Base-by-base conservation (phyloP, 148 eudicot species). In the Dysphania ambrosioides region DNA sequence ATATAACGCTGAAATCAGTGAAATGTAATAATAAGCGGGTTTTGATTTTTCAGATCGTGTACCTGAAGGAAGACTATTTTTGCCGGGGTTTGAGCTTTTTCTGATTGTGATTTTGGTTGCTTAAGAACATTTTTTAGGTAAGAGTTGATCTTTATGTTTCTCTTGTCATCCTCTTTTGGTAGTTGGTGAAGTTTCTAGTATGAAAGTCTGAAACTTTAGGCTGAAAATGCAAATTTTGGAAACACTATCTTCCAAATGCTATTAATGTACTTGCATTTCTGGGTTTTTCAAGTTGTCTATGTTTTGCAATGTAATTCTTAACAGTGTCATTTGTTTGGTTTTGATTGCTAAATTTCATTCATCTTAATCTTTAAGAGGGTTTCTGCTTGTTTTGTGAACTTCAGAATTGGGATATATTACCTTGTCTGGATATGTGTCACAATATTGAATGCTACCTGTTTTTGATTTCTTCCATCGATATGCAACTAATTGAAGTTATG, bases 11-110 rank as follows among this genome's bases (percentile, higher is more conserved):
- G 41, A 27, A 6, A 40, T 42, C 26, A 32, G 16, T 30, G 26
- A 10, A 21, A 29, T 74, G 57, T 53, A 53, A 64, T 74, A 53
- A 61, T 65, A 1, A 34, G 29, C 29, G 61, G 47, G 11, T 66
- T 40, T 57, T 27, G n/a, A 16, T 47, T 18, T 65, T 75, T 57
- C 76, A 75, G 83, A 76, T 55, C 8, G 62, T 66, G 30, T 71
- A 3, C n/a, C n/a, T n/a, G n/a, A n/a, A 70, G 68, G 66, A 69
- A 55, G 67, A 2, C 30, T 77, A 60, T 51, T 73, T 66, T 47
- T 60, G 62, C 53, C 62, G 68, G 51, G 63, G 68, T 72, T 78
- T 64, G 66, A 56, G 51, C 26, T 68, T 63, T 40, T 51, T n/a
- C 9, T 42, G 68, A 59, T 32, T 35, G 40, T 74, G 34, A 68